Conservation (phyloP, 768 basidiomycete species). For the Tremella yokohamensis region DNA sequence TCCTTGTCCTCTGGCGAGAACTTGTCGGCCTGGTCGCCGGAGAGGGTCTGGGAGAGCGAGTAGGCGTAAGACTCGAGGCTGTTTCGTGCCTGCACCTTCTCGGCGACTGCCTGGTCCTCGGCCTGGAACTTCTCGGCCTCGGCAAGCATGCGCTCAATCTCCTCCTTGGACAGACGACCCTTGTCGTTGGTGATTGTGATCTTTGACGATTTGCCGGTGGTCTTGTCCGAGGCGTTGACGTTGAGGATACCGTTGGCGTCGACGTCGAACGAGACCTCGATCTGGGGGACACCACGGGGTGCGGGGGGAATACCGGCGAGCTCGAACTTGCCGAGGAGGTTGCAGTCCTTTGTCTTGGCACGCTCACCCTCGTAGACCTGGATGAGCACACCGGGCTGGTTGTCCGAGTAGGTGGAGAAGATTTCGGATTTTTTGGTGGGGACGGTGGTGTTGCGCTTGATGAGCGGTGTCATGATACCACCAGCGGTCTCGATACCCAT, state of each 20-base stretch:
- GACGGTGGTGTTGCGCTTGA: conserved; percentile 93
- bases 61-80: conserved; percentile 89
- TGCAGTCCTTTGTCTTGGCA: conserved; percentile 96
- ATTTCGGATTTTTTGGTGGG: conserved; percentile 96
- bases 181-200: conserved; percentile 89
- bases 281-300: conserved; percentile 55
- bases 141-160: conserved; percentile 60
- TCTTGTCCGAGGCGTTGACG: conserved; percentile 54
- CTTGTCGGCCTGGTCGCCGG: conserved; percentile 47
- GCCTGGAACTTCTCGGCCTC: conserved; percentile 56
- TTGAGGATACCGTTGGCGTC: conserved; percentile 69
- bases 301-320: conserved; percentile 56
- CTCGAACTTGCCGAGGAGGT: conserved; percentile 89
- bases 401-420: conserved; percentile 92
- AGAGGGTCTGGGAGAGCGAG: conserved; percentile 84
- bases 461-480: conserved; percentile 96
- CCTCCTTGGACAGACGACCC: conserved; percentile 72
- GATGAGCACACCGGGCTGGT: conserved; percentile 92
- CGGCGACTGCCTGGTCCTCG: conserved; percentile 46
- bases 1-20: conserved; percentile 55
- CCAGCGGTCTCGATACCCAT: conserved; percentile 99
- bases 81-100: conserved; percentile 66
- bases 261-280: conserved; percentile 57
- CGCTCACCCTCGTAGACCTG: conserved; percentile 98
- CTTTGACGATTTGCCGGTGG: conserved; percentile 59